A percentile compares a stretch with the other conserved stretches of the same genome.
Conservation (phyloP, 202 grass and related monocot genomes). For the Schoenoplectus triqueter region DNA sequence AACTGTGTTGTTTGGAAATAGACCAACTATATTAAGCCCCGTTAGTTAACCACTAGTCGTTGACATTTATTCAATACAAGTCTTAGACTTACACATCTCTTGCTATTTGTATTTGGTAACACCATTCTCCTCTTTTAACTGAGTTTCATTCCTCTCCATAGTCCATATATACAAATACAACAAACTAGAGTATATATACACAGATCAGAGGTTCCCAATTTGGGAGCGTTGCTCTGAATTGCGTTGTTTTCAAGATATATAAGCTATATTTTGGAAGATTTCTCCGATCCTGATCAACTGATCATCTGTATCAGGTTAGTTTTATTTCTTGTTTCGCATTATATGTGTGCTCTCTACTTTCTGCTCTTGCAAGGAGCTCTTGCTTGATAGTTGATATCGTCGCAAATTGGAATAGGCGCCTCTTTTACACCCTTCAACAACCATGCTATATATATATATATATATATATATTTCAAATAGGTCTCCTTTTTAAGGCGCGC, state of each 20-base stretch:
- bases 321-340: neutral
- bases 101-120: neutral
- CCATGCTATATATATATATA: neutral
- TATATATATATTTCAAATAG: neutral
- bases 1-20: neutral
- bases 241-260: neutral
- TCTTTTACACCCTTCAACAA: neutral
- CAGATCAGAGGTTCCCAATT: neutral
- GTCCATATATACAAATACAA: neutral
- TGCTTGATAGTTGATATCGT: neutral
- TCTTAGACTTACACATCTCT: neutral
- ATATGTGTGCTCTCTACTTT: neutral
- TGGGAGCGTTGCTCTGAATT: neutral
- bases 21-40: neutral
- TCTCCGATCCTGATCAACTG: neutral
- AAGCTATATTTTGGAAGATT: conserved; percentile 1
- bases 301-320: neutral
- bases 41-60: conserved; percentile 28
- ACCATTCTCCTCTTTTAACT: conserved; percentile 18
- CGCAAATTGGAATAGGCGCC: neutral
- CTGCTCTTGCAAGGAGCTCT: neutral
- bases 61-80: neutral
- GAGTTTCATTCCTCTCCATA: neutral
- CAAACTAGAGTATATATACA: neutral
- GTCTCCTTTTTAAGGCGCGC: neutral